Base-by-base conservation (phyloP, 2,329 filamentous ascomycete species). In the Fusarium sp. region DNA sequence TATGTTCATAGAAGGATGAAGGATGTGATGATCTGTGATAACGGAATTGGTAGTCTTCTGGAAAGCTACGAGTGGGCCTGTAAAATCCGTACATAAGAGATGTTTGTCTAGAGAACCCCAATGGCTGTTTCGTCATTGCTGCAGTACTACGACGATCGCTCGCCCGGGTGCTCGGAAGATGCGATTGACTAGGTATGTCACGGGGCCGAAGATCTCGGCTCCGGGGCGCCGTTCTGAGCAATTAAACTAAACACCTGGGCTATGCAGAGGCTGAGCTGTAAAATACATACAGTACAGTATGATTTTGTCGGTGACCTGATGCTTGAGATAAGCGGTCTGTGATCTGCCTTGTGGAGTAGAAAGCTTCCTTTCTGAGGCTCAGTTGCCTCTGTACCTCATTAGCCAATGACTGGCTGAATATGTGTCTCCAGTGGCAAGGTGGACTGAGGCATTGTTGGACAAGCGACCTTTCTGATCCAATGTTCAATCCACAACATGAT, bases 191-290 rank as follows among this genome's bases (percentile, higher is more conserved):
- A 46, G 22, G 20, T 20, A 51, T 27, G 32, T 53, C n/a, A 53
- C 45, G 55, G 68, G 59, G 51, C 68, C 68, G 68, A 57, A 46
- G 12, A 27, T 12, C n/a, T 71, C 68, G 55, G 68, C 14, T 12
- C 59, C 47, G 54, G 42, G 30, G 30, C 25, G 43, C 44, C 18
- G 11, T 20, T 22, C 42, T 38, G 27, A 38, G 43, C 27, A 53
- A 43, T 49, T 46, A 18, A n/a, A 45, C 34, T 46, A 18, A 16
- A 45, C 34, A 24, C 25, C 38, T n/a, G 16, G 68, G 68, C 68
- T 66, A 24, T 71, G 68, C 51, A 27, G 40, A 45, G 68, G 68
- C 68, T 56, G 34, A 52, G 68, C 38, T 18, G 14, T n/a, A 44
- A 38, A 38, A 38, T 38, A 38, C 18, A 38, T n/a, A 44, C n/a